Evolutionary conservation across 495 filamentous ascomycete genomes (phyloP), one percentile per base, ranked within the genome.

Genomic region (Penicillium cinerascens): DNA sequence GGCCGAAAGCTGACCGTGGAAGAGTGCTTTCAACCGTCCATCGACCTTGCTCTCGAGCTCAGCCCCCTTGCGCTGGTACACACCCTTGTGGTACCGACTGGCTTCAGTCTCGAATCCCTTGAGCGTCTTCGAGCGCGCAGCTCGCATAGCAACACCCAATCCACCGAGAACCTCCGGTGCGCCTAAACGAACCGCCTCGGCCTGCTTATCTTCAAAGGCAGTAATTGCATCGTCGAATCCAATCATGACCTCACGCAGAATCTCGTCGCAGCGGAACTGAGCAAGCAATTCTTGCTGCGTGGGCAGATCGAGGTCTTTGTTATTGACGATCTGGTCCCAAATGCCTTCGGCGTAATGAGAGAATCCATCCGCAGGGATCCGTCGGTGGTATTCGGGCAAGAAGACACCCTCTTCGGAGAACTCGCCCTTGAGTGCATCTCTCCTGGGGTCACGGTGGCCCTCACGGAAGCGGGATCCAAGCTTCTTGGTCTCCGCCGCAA

Each of bases 241-340:
- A 26, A 92, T 78, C 43, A 95, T 76, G 0, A 93, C 91, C 61
- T 93, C 91, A 57, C 90, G 78, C 36, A 88, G 74, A 48, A 98
- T 98, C 76, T 98, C 93, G 65, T 98, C 93, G 65, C 93, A 98
- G 42, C 93, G 82, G 77, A 97, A 98, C 68, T 98, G 93, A 3
- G 93, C 93, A 44, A 98, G 82, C 41, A 98, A 74, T 63, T 98
- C 93, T 66, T 98, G 93, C 70, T 98, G 93, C 0, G 93, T 97
- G 15, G 93, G 93, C 27, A 98, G 72, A 74, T 98, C 93, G 54
- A 98, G 76, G 61, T 98, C 93, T 71, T 98, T 98, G 73, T 98
- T 98, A 71, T 91, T 88, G 60, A 95, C 90, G 60, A 98, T 98
- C 69, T 97, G 93, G 65, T 96, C 90, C 93, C 93, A 98, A 15